Base-by-base conservation (phyloP, 1,284 basidiomycete genomes). In the Termitomyces sp. region DNA sequence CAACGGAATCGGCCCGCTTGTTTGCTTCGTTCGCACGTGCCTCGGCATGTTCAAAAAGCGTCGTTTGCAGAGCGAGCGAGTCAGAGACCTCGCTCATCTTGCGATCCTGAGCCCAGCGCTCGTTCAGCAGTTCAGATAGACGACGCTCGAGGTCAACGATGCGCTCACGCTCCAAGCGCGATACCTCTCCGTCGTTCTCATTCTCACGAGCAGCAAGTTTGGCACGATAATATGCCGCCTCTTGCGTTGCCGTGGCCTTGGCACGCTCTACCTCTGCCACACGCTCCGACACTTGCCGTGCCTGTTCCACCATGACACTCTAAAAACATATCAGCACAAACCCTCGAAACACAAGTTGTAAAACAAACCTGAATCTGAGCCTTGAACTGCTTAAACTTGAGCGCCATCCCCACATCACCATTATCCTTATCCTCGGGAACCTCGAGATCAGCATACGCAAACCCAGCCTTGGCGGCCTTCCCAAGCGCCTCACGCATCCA, bases 191-290 rank as follows among this genome's bases (percentile, higher is more conserved):
- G 5, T 83, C 77, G 17, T 84, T 83, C 50, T 82, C 80, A 1
- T 81, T 74, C 68, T 99, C 97, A 56, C 93, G 74, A 0, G 96
- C 94, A 3, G 86, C 80, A 10, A 97, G 75, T 73, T 98, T 98
- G 47, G 95, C 92, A 46, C 96, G 92, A 70, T 94, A 98, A 73
- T 92, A 99, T 1, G 95, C 92, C 1, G 96, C 92, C 70, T 99
- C 97, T 69, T 99, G 93, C 5, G 93, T 72, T 1, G 97, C 96
- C 48, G 84, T 87, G 4, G 80, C 72, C 60, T 90, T 89, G 54
- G 87, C 74, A 38, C 88, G 83, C 61, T 98, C 93, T 1, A 90
- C 87, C 59, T 94, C 92, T 13, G 82, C 77, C 5, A 96, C 71
- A 47, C 86, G 86, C 42, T 92, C 88, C 5, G 92, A 92, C 5